Conservation (phyloP, 176 grass and related monocot genomes). For the Microstegium vimineum region DNA sequence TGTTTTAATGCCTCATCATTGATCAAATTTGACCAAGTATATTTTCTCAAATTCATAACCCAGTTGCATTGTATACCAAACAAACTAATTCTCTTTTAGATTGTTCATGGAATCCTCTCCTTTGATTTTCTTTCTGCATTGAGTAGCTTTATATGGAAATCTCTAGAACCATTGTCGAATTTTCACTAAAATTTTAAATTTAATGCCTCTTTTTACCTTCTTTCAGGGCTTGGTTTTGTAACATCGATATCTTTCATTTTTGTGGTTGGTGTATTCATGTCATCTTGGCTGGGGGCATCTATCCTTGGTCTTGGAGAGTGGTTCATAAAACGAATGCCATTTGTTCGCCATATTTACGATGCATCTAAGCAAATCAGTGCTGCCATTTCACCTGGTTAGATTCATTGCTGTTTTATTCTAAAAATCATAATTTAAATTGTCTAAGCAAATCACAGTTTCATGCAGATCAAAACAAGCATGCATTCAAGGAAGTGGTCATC, state of each 20-base stretch:
- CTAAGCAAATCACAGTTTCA: slow-evolving; percentile 12
- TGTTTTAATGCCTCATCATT: background rate
- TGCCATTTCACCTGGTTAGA: slow-evolving; percentile 86
- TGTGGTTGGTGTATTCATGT: slow-evolving; percentile 84
- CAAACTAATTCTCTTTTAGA: background rate
- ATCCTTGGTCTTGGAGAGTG: slow-evolving; percentile 74
- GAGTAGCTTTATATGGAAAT: background rate
- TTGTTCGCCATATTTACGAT: slow-evolving; percentile 82
- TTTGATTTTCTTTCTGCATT: background rate
- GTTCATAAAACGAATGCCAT: slow-evolving; percentile 86
- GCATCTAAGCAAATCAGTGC: slow-evolving; percentile 87
- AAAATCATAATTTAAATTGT: slow-evolving; percentile 15
- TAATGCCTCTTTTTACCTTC: slow-evolving; percentile 6
- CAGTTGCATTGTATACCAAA: background rate
- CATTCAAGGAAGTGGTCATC: slow-evolving; percentile 87
- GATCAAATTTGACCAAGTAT: background rate
- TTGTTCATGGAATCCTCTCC: background rate
- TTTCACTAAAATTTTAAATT: background rate
- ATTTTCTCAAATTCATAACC: background rate
- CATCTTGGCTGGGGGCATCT: slow-evolving; percentile 75
- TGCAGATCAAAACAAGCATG: slow-evolving; percentile 84
- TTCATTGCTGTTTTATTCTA: slow-evolving; percentile 20
- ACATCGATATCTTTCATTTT: slow-evolving; percentile 85
- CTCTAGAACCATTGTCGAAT: background rate
- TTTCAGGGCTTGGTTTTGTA: slow-evolving; percentile 74